Evolutionary conservation across 306 rosid species (phyloP), one percentile per base, ranked within the genome.

Genomic region (Quercus parvula): DNA sequence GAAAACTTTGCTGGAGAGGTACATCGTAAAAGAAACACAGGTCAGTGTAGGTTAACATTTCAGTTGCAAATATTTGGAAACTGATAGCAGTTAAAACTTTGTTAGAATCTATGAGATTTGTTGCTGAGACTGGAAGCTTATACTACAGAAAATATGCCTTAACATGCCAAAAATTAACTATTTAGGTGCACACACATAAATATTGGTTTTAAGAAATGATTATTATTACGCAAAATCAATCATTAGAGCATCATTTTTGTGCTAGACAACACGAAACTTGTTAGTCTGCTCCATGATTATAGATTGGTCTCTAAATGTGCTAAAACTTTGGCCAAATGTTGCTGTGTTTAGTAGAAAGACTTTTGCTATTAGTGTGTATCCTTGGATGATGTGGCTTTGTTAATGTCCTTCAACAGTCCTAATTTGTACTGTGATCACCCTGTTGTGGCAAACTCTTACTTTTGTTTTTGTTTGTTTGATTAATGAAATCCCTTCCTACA

Each of bases 1-100:
- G 85, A 94, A 90, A 84, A 90, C 97, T 17, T 78, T 94, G 84
- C 85, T 94, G 54, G 92, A 92, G 89, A 88, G 88, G 76, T 94
- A 94, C 55, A 94, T 96, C 0, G 95, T 91, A 18, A 92, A 92
- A 75, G 99, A 92, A 78, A 89, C 90, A 30, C 97, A 94, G 97
- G 98, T 90, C 20, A 70, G 88, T 35, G n/a, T 81, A 8, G 67
- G 38, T 52, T 15, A 2, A 30, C 8, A 19, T 70, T 24, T 57
- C 5, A 68, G 5, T 68, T 68, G 27, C 12, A 68, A 10, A 35
- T 33, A 19, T 68, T 35, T 68, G 72, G 51, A 68, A 68, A 35
- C 30, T 28, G 2, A 7, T 1, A 13, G n/a, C 38, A 28, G 70
- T 27, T 41, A 41, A 63, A 63, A 19, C 13, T 63, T 63, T 28